A percentile compares a stretch with the other conserved stretches of the same genome.
These are phyloP conservation scores for Fusarium armeniacum DNA, from an alignment of 2,329 filamentous ascomycete species.

Conservation along the genomic window DNA sequence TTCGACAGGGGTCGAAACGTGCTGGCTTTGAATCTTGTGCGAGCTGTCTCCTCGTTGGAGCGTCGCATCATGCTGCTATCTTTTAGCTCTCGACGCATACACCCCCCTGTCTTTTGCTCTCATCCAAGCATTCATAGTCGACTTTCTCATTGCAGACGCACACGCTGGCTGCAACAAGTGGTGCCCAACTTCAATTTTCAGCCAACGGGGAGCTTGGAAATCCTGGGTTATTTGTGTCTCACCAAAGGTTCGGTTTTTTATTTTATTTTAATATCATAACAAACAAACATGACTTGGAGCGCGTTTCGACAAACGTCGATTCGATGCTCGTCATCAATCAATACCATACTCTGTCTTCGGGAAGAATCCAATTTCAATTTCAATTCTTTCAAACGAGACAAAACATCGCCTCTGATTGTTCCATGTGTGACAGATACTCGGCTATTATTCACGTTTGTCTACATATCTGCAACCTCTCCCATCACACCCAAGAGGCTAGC, in stretches of 20 bases:
- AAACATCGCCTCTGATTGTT: constrained; percentile 18
- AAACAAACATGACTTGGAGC: constrained; percentile 42
- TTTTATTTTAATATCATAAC: constrained; percentile 39
- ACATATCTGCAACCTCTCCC: constrained; percentile 35
- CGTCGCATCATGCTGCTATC: constrained; percentile 30
- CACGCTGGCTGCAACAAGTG: constrained; percentile 36
- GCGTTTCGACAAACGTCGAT: constrained; percentile 32
- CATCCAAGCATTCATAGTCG: constrained; percentile 39
- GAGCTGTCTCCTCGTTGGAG: constrained; percentile 36
- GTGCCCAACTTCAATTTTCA: constrained; percentile 25
- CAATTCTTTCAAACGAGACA: constrained; percentile 21
- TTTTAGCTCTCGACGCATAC: constrained; percentile 27
- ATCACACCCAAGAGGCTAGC: constrained; percentile 33
- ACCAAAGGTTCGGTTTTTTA: constrained; percentile 25
- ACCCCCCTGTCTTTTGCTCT: constrained; percentile 31
- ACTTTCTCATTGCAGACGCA: constrained; percentile 37
- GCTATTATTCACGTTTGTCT: constrained; percentile 28
- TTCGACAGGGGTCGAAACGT: constrained; percentile 41
- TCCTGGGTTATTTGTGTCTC: constrained; percentile 42
- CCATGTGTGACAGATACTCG: constrained; percentile 28
- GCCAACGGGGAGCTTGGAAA: constrained; percentile 33
- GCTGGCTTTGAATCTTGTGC: constrained; percentile 26
- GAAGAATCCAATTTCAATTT: constrained; percentile 7
- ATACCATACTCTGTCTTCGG: constrained; percentile 11
- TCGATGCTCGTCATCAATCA: constrained; percentile 24